Evolutionary conservation across 495 filamentous ascomycete genomes (phyloP).

Genomic region (Penicillium cosmopolitanum): DNA sequence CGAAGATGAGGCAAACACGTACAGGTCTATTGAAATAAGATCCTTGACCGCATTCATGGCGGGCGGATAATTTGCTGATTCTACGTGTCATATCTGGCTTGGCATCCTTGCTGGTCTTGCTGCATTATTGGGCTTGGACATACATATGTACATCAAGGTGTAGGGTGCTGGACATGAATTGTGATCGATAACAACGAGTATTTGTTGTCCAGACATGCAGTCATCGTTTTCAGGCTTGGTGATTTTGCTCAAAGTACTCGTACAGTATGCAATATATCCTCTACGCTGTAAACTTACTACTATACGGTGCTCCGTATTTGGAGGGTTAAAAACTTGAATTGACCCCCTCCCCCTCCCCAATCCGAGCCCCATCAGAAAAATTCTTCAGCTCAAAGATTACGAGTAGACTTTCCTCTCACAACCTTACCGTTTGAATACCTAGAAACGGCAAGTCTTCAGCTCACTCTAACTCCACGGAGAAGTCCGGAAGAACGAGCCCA

Average conservation of each 20-base stretch:
- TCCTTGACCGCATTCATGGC: neutral
- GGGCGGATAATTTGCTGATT: neutral
- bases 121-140: neutral
- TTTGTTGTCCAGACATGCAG: neutral
- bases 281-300: too few relatives aligned
- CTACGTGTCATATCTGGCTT: constrained; percentile 1
- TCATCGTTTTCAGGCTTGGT: neutral
- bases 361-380: neutral
- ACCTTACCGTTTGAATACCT: neutral
- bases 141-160: neutral
- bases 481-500: constrained; percentile 8
- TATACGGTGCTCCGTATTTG: too few relatives aligned
- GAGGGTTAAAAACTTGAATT: neutral
- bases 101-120: neutral
- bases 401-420: neutral
- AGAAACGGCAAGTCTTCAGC: neutral
- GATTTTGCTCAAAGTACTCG: too few relatives aligned
- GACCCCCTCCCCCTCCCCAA: neutral
- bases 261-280: too few relatives aligned
- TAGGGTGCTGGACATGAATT: neutral
- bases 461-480: neutral
- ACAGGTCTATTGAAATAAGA: neutral
- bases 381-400: neutral
- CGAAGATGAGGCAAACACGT: constrained; percentile 1
- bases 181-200: neutral